Conservation (phyloP, 2,329 filamentous ascomycete species). For the Trichoderma atrobrunneum region DNA sequence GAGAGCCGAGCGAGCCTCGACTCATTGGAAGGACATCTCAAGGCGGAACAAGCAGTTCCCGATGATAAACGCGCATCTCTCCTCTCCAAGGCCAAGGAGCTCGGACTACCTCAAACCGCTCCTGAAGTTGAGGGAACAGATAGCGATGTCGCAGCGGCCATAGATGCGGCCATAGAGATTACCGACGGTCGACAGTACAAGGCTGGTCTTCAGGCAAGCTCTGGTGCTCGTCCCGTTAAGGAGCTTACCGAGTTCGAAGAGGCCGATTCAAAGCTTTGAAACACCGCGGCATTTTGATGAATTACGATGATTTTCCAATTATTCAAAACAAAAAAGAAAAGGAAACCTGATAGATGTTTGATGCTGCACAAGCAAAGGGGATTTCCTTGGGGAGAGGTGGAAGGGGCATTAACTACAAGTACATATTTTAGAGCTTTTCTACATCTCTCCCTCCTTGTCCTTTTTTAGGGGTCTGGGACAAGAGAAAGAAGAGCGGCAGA, state of each 20-base stretch:
- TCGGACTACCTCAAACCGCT: conserved; percentile 39
- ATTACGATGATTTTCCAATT: conserved; percentile 10
- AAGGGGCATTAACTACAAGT: neutral
- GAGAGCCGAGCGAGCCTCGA: conserved; percentile 50
- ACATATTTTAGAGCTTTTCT: conserved; percentile 6
- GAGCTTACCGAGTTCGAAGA: conserved; percentile 86
- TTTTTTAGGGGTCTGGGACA: neutral
- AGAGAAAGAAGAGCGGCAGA: neutral
- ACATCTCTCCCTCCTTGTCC: neutral
- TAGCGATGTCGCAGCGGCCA: conserved; percentile 43
- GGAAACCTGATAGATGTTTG: conserved; percentile 16
- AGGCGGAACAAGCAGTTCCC: conserved; percentile 45
- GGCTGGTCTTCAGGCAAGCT: conserved; percentile 67
- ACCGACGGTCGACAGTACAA: conserved; percentile 80
- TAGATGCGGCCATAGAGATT: conserved; percentile 55
- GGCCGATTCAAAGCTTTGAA: conserved; percentile 71
- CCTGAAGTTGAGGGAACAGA: conserved; percentile 33
- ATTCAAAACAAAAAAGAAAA: neutral
- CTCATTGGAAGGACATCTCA: conserved; percentile 50
- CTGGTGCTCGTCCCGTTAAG: conserved; percentile 68
- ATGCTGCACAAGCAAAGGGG: conserved; percentile 18
- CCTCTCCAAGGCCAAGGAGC: conserved; percentile 44
- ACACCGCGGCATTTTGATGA: neutral
- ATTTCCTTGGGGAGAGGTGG: neutral
- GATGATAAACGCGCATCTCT: conserved; percentile 51